These are phyloP conservation scores for Aspergillus panamensis DNA, from an alignment of 495 filamentous ascomycete genomes.

Conservation along the genomic window DNA sequence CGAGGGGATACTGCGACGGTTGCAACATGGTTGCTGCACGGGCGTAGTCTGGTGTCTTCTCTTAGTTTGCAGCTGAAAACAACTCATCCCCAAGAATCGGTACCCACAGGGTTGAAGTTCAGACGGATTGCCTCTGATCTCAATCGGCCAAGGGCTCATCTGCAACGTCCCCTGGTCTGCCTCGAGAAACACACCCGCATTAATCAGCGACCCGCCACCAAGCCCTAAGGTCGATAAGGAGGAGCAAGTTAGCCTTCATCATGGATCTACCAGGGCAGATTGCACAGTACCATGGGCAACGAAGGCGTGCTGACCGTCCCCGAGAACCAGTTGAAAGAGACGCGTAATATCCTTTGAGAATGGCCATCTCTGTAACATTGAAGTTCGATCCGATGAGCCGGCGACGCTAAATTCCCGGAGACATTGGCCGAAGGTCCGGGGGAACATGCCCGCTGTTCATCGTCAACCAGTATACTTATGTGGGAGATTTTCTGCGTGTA, in stretches of 20 bases:
- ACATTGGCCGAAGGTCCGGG: constrained; percentile 42
- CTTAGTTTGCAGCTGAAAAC: neutral
- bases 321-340: constrained; percentile 60
- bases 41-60: constrained; percentile 45
- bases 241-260: neutral
- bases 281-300: constrained; percentile 55
- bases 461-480: neutral
- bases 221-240: constrained; percentile 41
- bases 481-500: neutral
- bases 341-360: constrained; percentile 51
- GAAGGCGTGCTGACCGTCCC: constrained; percentile 63
- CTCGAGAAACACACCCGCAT: constrained; percentile 64
- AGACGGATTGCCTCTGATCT: constrained; percentile 48
- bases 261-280: neutral
- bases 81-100: neutral
- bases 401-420: constrained; percentile 51
- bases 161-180: constrained; percentile 52
- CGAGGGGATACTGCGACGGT: constrained; percentile 54
- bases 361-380: neutral
- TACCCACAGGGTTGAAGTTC: constrained; percentile 50
- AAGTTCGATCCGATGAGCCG: constrained; percentile 37
- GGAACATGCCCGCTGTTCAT: constrained; percentile 55
- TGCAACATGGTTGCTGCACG: constrained; percentile 56
- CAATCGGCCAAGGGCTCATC: constrained; percentile 57
- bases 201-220: constrained; percentile 62